Base-by-base conservation (phyloP, 2,329 filamentous ascomycete genomes). In the Didymella pomorum region DNA sequence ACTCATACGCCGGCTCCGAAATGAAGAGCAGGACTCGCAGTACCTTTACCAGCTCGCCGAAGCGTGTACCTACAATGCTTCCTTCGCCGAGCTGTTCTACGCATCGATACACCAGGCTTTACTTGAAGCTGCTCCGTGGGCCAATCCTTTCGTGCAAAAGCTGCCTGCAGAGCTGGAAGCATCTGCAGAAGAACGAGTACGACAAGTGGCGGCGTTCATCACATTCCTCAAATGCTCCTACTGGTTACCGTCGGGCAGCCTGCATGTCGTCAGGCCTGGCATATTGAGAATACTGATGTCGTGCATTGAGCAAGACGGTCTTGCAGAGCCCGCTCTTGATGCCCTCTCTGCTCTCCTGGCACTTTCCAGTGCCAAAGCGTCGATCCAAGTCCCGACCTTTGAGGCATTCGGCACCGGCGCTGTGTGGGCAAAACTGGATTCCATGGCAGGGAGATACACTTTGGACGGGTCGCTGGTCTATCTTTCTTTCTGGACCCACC, bases 161-260 rank as follows among this genome's bases (percentile, higher is more conserved):
- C 26, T 7, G 25, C 47, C 39, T 33, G 12, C 33, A 14, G 56
- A 45, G 11, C 44, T 18, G 11, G 26, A 18, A 11, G 12, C 21
- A 10, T 33, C 56, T 33, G 31, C 47, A 29, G 58, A 63, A 39
- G 44, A 65, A 41, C 45, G 48, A 10, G 20, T 60, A 31, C 55
- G 45, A 41, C 58, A 39, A 21, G 56, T 57, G n/a, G 45, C 51
- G 26, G 58, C 63, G 0, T 71, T 70, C 52, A 50, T 75, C 11
- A 60, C 51, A 6, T 73, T 76, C 33, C 55, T 76, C 23, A 72
- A 71, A 52, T 67, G 65, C 56, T 75, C 70, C 3, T 75, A 68
- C 51, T 75, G 71, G 72, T 62, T 73, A 6, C 65, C 72, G 2
- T 33, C 50, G 2, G 50, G 58, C 9, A 53, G 55, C 25, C 45